Evolutionary conservation across 768 basidiomycete genomes (phyloP).

Genomic region (Boletellus ananiceps): DNA sequence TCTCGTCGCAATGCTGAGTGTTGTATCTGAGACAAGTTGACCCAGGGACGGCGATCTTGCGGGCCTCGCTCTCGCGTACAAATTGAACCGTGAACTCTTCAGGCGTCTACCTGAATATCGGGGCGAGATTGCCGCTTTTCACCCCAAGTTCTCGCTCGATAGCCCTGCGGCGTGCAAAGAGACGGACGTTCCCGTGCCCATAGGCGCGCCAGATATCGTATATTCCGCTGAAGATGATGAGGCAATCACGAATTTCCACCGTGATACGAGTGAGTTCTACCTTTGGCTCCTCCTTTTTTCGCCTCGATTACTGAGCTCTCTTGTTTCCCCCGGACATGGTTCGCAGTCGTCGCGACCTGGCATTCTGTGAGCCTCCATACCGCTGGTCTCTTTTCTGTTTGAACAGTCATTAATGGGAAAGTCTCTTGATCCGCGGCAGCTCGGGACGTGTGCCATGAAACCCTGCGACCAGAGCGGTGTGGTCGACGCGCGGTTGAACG

Average conservation of each 20-base stretch:
- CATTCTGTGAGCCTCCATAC: neutral
- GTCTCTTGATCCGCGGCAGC: no score
- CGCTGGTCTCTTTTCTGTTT: no score
- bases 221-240: constrained; percentile 33
- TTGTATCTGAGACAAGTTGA: neutral
- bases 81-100: constrained; percentile 46
- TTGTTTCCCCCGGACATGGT: neutral
- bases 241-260: constrained; percentile 26
- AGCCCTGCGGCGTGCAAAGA: constrained; percentile 24
- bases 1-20: no score
- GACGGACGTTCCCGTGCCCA: constrained; percentile 15
- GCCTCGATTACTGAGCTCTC: no score
- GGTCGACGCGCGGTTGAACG: constrained; percentile 13
- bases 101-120: constrained; percentile 43
- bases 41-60: constrained; percentile 35
- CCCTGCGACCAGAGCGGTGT: constrained; percentile 1
- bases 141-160: constrained; percentile 25
- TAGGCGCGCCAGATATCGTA: constrained; percentile 26
- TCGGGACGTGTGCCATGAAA: no score
- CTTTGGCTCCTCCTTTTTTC: neutral
- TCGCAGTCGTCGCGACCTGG: neutral
- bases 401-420: no score
- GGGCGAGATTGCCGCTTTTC: constrained; percentile 5
- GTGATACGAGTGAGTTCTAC: neutral
- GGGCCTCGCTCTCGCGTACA: constrained; percentile 48